Conservation (phyloP, 2,329 filamentous ascomycete species). For the Fusarium agapanthi region DNA sequence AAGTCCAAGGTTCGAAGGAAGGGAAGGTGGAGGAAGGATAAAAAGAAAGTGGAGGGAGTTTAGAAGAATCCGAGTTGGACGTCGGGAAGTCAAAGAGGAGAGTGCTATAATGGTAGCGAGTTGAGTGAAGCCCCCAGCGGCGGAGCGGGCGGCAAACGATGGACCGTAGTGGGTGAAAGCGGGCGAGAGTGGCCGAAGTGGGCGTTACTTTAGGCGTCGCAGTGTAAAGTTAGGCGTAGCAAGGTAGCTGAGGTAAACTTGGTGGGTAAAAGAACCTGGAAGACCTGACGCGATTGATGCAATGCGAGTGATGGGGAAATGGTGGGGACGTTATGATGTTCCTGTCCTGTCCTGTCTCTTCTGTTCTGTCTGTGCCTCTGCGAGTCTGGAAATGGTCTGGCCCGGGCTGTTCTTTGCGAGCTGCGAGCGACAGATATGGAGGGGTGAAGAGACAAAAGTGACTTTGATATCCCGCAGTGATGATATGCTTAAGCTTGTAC, state of each 20-base stretch:
- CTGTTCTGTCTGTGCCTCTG: not conserved
- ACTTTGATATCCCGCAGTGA: conserved; percentile 12
- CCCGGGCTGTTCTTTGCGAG: conserved; percentile 7
- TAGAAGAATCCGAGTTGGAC: conserved; percentile 16
- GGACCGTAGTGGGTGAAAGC: conserved; percentile 38
- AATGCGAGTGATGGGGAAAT: conserved; percentile 26
- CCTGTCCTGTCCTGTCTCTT: conserved; percentile 3
- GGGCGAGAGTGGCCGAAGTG: conserved; percentile 38
- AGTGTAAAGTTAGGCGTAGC: not conserved
- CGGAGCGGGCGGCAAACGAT: conserved; percentile 43
- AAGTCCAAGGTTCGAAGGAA: conserved; percentile 8
- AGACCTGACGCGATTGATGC: conserved; percentile 14
- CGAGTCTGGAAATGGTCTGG: not conserved
- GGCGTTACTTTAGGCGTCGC: conserved; percentile 27
- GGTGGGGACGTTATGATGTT: conserved; percentile 14
- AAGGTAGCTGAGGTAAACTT: not conserved
- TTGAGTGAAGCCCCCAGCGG: conserved; percentile 39
- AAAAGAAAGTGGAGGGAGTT: conserved; percentile 13
- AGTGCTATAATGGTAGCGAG: not conserved
- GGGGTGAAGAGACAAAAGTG: conserved; percentile 16
- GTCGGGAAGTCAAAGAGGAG: conserved; percentile 21
- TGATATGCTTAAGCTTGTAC: conserved; percentile 25
- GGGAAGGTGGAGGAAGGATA: conserved; percentile 22
- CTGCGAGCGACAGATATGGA: conserved; percentile 22
- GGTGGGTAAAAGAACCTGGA: not conserved